These are phyloP conservation scores for Yamadazyma conglobata DNA, from an alignment of 1,139 yeast genomes.

Conservation along the genomic window DNA sequence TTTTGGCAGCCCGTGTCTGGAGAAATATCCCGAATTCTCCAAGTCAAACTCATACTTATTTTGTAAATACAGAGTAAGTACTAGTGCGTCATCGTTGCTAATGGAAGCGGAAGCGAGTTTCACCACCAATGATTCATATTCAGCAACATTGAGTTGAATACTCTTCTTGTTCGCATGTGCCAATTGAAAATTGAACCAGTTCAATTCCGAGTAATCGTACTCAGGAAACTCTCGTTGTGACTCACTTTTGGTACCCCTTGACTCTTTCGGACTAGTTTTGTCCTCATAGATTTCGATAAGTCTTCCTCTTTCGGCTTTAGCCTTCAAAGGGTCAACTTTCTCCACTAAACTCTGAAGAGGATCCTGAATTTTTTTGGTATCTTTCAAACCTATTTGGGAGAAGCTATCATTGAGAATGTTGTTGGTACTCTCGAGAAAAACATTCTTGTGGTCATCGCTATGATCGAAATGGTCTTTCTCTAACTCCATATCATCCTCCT, in stretches of 20 bases:
- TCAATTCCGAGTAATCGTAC: constrained; percentile 32
- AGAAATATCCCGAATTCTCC: constrained; percentile 25
- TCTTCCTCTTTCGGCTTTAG: constrained; percentile 31
- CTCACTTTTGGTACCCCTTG: no score
- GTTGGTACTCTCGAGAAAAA: background rate
- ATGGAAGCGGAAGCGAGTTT: constrained; percentile 9
- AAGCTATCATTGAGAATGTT: constrained; percentile 23
- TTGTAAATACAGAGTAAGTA: constrained; percentile 24
- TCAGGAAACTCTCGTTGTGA: no score
- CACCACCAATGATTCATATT: constrained; percentile 14
- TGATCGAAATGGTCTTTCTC: no score
- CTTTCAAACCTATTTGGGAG: constrained; percentile 37
- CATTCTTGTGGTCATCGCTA: no score
- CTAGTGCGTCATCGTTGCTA: constrained; percentile 15
- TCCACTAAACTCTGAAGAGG: constrained; percentile 36
- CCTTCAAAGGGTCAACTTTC: constrained; percentile 40
- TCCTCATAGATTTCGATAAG: constrained; percentile 42
- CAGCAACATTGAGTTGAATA: constrained; percentile 9
- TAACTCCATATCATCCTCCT: no score
- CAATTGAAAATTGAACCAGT: constrained; percentile 42
- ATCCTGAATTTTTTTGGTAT: constrained; percentile 13
- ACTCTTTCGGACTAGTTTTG: constrained; percentile 6
- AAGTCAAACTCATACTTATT: constrained; percentile 16
- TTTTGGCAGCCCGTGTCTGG: constrained; percentile 21
- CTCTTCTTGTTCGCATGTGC: constrained; percentile 21